These are phyloP conservation scores for Triticum monococcum DNA, from an alignment of 176 grass and related monocot species.

Conservation along the genomic window DNA sequence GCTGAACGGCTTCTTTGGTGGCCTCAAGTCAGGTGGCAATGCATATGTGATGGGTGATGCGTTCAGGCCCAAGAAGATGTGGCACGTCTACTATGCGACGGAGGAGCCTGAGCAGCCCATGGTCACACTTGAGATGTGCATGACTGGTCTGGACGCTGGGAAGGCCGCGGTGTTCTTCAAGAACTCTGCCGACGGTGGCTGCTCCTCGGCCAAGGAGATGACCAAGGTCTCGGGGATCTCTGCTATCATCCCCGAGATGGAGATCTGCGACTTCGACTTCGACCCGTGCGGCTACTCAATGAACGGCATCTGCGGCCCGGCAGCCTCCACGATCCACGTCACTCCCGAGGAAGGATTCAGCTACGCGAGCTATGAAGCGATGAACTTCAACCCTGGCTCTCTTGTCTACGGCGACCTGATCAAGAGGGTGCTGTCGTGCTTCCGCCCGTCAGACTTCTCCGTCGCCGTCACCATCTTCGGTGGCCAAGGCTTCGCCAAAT, in stretches of 20 bases:
- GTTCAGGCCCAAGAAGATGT: conserved; percentile 60
- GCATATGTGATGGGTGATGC: conserved; percentile 69
- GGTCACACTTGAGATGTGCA: conserved; percentile 95
- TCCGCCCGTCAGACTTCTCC: conserved; percentile 63
- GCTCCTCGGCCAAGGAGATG: conserved; percentile 64
- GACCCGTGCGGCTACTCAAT: conserved; percentile 91
- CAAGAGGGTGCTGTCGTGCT: conserved; percentile 60
- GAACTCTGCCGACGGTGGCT: conserved; percentile 35
- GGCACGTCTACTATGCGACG: conserved; percentile 89
- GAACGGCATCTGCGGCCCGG: conserved; percentile 62
- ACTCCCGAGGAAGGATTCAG: conserved; percentile 90
- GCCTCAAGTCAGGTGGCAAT: conserved; percentile 67
- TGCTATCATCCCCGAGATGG: conserved; percentile 88
- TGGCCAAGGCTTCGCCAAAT: conserved; percentile 44
- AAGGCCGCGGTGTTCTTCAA: conserved; percentile 82
- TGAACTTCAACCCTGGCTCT: conserved; percentile 60
- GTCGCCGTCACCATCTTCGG: conserved; percentile 83
- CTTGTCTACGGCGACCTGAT: conserved; percentile 58
- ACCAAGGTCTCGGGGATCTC: conserved; percentile 67
- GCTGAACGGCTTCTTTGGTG: conserved; percentile 71
- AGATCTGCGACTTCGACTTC: conserved; percentile 85
- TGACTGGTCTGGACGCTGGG: conserved; percentile 58
- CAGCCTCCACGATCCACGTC: conserved; percentile 74
- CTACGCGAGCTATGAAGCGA: conserved; percentile 92
- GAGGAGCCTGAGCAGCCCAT: conserved; percentile 65